A percentile compares a stretch with the other conserved stretches of the same genome.
phyloP scores from a whole-genome alignment of 805 yeast genomes.

The Sungouiozyma intestinalis region DNA sequence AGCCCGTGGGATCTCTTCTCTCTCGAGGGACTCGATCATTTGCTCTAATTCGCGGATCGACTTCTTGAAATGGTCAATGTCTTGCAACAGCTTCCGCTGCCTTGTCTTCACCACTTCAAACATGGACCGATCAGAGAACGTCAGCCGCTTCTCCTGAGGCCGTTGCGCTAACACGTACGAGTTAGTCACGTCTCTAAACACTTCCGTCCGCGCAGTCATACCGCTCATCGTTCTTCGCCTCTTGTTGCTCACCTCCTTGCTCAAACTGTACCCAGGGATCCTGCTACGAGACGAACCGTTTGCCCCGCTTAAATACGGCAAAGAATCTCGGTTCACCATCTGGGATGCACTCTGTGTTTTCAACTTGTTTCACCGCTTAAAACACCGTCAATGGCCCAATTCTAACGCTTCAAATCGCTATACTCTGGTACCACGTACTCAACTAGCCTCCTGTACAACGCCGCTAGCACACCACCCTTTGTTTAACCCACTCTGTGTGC shows the following conservation, averaged over 20 bases:
- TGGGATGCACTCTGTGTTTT: too few relatives aligned
- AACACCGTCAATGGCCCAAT: background rate
- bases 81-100: conserved; percentile 23
- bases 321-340: background rate
- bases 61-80: conserved; percentile 19
- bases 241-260: too few relatives aligned
- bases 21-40: conserved; percentile 13
- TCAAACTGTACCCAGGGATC: background rate
- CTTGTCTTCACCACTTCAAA: conserved; percentile 25
- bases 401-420: background rate
- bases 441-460: too few relatives aligned
- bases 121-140: conserved; percentile 22
- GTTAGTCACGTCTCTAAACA: conserved; percentile 7
- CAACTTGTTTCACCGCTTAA: background rate
- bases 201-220: background rate
- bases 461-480: too few relatives aligned
- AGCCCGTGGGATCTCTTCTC: conserved; percentile 16
- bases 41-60: conserved; percentile 21
- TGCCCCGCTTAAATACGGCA: background rate
- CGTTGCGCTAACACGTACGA: too few relatives aligned
- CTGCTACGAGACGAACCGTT: background rate
- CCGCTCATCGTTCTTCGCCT: background rate
- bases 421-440: too few relatives aligned
- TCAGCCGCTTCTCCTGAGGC: background rate
- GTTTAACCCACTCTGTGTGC: too few relatives aligned